phyloP scores from a whole-genome alignment of 2,329 filamentous ascomycete genomes.

The Diaporthe sp. region DNA sequence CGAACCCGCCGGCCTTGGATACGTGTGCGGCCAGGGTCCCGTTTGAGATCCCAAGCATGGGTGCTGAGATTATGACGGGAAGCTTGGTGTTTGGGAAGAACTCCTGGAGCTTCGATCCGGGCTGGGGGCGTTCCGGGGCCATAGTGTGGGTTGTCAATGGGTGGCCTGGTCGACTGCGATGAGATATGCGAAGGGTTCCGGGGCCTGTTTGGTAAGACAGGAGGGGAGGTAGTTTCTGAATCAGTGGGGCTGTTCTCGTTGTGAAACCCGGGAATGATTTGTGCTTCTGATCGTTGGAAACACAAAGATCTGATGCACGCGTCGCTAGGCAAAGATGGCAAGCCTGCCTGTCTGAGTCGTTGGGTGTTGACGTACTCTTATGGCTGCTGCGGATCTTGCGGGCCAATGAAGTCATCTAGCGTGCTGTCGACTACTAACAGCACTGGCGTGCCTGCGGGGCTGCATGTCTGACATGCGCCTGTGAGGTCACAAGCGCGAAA shows the following conservation, averaged over 20 bases:
- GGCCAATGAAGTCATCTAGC: conserved; percentile 24
- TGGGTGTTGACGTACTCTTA: background rate
- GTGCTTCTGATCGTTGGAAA: background rate
- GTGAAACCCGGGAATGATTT: background rate
- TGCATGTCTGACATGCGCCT: conserved; percentile 10
- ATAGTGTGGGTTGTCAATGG: conserved; percentile 12
- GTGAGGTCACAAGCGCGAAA: background rate
- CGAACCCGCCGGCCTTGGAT: conserved; percentile 52
- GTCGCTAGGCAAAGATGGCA: background rate
- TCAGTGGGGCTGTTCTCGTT: background rate
- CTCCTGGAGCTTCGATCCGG: conserved; percentile 26
- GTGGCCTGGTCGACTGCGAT: background rate
- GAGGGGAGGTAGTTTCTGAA: background rate
- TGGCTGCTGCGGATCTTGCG: background rate
- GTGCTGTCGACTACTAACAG: background rate
- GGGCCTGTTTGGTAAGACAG: background rate
- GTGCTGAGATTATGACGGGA: conserved; percentile 53
- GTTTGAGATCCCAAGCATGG: conserved; percentile 52
- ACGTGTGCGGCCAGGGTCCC: conserved; percentile 52
- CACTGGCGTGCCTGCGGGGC: conserved; percentile 1
- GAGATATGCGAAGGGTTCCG: background rate
- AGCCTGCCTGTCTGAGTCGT: background rate
- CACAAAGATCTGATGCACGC: background rate
- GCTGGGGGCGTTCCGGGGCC: conserved; percentile 28
- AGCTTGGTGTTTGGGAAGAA: conserved; percentile 50